Evolutionary conservation across 106 monocot genomes (phyloP).

Genomic region (Posidonia australis): DNA sequence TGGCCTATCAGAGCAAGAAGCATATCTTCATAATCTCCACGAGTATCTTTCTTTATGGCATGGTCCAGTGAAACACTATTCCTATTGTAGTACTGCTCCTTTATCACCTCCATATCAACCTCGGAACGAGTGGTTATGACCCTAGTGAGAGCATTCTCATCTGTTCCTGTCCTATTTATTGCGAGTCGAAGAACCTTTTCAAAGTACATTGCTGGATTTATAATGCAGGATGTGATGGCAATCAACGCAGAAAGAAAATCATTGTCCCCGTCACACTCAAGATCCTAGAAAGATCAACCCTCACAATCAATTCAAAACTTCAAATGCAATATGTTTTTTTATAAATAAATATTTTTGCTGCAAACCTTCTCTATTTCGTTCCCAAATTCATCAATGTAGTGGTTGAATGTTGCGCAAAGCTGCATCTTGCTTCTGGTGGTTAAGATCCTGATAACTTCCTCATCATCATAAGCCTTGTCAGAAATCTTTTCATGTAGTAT

Average conservation of each 20-base stretch:
- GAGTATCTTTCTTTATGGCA: slow-evolving; percentile 48
- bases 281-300: slow-evolving; percentile 28
- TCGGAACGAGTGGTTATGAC: slow-evolving; percentile 59
- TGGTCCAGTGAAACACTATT: slow-evolving; percentile 49
- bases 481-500: slow-evolving; percentile 55
- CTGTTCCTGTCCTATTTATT: slow-evolving; percentile 52
- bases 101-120: slow-evolving; percentile 51
- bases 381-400: slow-evolving; percentile 59
- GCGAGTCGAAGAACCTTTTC: slow-evolving; percentile 59
- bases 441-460: slow-evolving; percentile 68
- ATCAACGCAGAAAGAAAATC: slow-evolving; percentile 56
- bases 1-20: slow-evolving; percentile 52
- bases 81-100: slow-evolving; percentile 50
- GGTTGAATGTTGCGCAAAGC: slow-evolving; percentile 63
- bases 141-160: slow-evolving; percentile 53
- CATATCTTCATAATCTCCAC: slow-evolving; percentile 54
- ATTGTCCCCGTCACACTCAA: slow-evolving; percentile 56
- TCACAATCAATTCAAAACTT: not conserved
- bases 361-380: slow-evolving; percentile 60
- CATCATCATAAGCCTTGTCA: slow-evolving; percentile 49
- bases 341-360: not conserved
- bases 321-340: not conserved
- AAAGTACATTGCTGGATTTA: slow-evolving; percentile 43
- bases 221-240: slow-evolving; percentile 27
- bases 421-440: slow-evolving; percentile 79